Evolutionary conservation across 345 rosid genomes (phyloP).

Genomic region (Linum tenue): DNA sequence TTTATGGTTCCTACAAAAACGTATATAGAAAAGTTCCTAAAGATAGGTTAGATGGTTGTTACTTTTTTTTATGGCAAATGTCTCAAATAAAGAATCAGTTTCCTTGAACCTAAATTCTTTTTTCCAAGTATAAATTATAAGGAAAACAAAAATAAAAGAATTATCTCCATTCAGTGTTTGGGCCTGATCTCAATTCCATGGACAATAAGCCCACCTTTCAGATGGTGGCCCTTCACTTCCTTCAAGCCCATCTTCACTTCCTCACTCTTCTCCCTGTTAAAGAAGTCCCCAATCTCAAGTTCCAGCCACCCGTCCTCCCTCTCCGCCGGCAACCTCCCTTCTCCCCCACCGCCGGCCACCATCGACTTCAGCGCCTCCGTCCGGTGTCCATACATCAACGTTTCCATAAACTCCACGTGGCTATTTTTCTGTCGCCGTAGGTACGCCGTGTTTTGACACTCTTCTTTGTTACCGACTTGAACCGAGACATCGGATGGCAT

Average conservation of each 20-base stretch:
- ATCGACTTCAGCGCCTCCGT: constrained; percentile 10
- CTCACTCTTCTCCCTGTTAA: constrained; percentile 19
- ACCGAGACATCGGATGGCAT: constrained; percentile 37
- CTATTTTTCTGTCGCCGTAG: neutral
- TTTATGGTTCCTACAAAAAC: too few species aligned
- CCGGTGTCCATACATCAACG: constrained; percentile 8
- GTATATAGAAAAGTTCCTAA: too few species aligned
- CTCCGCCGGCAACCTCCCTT: constrained; percentile 14
- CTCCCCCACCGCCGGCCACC: constrained; percentile 2
- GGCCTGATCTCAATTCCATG: constrained; percentile 81
- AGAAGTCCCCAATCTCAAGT: constrained; percentile 62
- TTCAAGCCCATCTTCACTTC: constrained; percentile 50
- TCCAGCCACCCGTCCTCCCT: constrained; percentile 73
- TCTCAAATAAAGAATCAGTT: too few species aligned
- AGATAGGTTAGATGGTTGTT: too few species aligned
- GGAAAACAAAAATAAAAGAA: too few species aligned
- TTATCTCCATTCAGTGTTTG: constrained; percentile 11
- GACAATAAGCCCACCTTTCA: constrained; percentile 60
- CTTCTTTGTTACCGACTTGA: constrained; percentile 11
- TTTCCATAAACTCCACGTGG: constrained; percentile 7
- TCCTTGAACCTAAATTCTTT: too few species aligned
- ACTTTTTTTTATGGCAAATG: too few species aligned
- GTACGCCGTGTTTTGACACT: constrained; percentile 7
- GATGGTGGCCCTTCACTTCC: constrained; percentile 60
- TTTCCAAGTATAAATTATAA: too few species aligned